Evolutionary conservation across 345 rosid genomes (phyloP).

Genomic region (Pseudoturritis turrita): DNA sequence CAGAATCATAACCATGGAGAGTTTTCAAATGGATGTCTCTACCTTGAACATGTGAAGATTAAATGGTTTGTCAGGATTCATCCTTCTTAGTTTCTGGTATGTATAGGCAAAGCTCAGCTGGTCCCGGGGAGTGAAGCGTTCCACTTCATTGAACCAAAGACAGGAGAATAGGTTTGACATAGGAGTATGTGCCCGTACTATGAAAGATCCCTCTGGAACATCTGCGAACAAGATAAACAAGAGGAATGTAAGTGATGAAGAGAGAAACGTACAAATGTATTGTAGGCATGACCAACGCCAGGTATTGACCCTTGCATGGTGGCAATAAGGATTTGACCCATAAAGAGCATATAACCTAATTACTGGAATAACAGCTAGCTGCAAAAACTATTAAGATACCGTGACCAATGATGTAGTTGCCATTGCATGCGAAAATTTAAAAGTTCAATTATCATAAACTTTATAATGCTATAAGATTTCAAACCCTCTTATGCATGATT

Average conservation of each 20-base stretch:
- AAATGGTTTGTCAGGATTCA: constrained; percentile 75
- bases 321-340: not conserved
- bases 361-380: not conserved
- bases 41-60: constrained; percentile 97
- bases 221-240: constrained; percentile 41
- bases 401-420: not conserved
- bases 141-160: constrained; percentile 98
- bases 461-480: not conserved
- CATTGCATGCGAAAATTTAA: not conserved
- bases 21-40: not conserved
- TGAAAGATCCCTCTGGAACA: constrained; percentile 98
- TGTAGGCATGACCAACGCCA: not conserved
- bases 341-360: not conserved
- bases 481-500: not conserved
- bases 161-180: constrained; percentile 97
- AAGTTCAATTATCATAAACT: not conserved
- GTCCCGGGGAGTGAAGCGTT: constrained; percentile 93
- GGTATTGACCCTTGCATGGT: not conserved
- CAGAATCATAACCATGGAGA: not conserved
- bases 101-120: constrained; percentile 93
- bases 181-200: constrained; percentile 91
- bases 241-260: not conserved
- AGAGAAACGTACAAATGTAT: not conserved
- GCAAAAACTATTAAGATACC: not conserved
- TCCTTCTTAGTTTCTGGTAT: constrained; percentile 75